These are phyloP conservation scores for Tetrapyrgos nigripes DNA, from an alignment of 1,284 basidiomycete genomes.

Conservation along the genomic window DNA sequence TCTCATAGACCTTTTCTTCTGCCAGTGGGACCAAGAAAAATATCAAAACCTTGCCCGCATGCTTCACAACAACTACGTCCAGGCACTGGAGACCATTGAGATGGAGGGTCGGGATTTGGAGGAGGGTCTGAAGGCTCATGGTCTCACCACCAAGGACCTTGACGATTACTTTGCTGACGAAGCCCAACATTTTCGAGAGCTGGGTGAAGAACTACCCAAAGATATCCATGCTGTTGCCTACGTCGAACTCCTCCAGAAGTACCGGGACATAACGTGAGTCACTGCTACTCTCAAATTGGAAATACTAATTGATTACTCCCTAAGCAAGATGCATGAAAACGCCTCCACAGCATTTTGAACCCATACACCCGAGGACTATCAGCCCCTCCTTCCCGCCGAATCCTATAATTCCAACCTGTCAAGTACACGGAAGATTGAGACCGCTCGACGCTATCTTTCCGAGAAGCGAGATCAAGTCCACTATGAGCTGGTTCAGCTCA, in stretches of 20 bases:
- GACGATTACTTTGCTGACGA: constrained; percentile 17
- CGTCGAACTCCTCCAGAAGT: constrained; percentile 1
- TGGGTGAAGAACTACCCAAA: constrained; percentile 2
- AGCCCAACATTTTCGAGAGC: background rate
- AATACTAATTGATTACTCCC: background rate
- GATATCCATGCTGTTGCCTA: background rate
- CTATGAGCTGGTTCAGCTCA: constrained; percentile 3
- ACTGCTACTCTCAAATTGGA: background rate
- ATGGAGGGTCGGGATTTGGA: background rate
- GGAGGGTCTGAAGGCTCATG: background rate
- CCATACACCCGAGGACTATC: constrained; percentile 1
- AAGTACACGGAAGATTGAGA: constrained; percentile 4
- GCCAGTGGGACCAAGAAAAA: constrained; percentile 16
- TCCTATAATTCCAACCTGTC: background rate
- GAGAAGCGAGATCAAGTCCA: constrained; percentile 8
- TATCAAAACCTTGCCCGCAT: constrained; percentile 19
- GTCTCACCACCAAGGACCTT: constrained; percentile 12
- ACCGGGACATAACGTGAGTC: background rate
- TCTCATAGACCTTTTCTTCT: constrained; percentile 15
- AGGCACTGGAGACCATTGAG: constrained; percentile 28
- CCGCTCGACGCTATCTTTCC: background rate
- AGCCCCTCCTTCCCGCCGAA: background rate
- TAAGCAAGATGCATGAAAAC: background rate
- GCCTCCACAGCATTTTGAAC: background rate
- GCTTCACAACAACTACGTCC: constrained; percentile 9